phyloP scores from a whole-genome alignment of 176 grass and related monocot species.

The Luzula sylvatica region DNA sequence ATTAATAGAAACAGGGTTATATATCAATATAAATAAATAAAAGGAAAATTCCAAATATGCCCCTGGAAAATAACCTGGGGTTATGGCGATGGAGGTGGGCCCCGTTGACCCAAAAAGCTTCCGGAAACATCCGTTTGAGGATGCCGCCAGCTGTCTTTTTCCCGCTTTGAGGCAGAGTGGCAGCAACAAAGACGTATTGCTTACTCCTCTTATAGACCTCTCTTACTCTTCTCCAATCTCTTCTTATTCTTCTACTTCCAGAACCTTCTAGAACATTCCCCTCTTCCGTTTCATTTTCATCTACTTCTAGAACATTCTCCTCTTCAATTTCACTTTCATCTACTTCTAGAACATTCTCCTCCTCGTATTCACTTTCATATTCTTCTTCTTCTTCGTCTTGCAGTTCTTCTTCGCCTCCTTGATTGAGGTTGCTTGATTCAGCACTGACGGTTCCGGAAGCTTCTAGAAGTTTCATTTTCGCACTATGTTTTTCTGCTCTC shows the following conservation, averaged over 20 bases:
- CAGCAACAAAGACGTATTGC: slow-evolving; percentile 94
- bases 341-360: slow-evolving; percentile 21
- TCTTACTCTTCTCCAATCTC: slow-evolving; percentile 82
- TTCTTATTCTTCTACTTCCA: slow-evolving; percentile 11
- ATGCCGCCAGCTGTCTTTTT: slow-evolving; percentile 88
- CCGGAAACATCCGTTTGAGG: slow-evolving; percentile 86
- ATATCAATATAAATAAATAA: not conserved
- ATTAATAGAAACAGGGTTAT: not conserved
- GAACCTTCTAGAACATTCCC: slow-evolving; percentile 17
- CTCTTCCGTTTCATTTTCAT: slow-evolving; percentile 12
- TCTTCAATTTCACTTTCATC: slow-evolving; percentile 39
- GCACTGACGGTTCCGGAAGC: slow-evolving; percentile 20
- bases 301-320: slow-evolving; percentile 19
- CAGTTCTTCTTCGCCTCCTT: too few relatives aligned
- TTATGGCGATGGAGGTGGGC: slow-evolving; percentile 77
- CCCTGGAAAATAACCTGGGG: slow-evolving; percentile 34
- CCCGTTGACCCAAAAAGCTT: slow-evolving; percentile 76
- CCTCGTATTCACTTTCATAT: slow-evolving; percentile 41
- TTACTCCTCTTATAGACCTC: slow-evolving; percentile 78
- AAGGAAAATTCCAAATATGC: not conserved
- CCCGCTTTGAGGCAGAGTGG: slow-evolving; percentile 77
- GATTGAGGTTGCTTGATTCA: too few relatives aligned
- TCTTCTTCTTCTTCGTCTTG: too few relatives aligned
- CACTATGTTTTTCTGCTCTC: too few relatives aligned
- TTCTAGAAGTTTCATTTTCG: slow-evolving; percentile 1